A percentile compares a stretch with the other conserved stretches of the same genome.
Conservation (phyloP, 306 rosid species). For the Lablab purpureus region DNA sequence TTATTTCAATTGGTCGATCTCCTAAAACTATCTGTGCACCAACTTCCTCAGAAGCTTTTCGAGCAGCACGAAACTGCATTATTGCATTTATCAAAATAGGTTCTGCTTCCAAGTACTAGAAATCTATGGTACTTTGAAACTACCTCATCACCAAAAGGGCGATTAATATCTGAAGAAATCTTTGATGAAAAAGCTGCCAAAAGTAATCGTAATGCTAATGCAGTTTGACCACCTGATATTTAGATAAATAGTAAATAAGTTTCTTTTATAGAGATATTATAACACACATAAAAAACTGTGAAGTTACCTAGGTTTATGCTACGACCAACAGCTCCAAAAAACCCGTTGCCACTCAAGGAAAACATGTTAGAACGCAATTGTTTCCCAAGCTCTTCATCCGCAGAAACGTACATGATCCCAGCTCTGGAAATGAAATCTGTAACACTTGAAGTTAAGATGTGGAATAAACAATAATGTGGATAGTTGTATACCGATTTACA, state of each 20-base stretch:
- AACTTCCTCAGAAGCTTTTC: slow-evolving; percentile 85
- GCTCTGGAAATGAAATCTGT: slow-evolving; percentile 91
- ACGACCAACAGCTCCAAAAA: slow-evolving; percentile 86
- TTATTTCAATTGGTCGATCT: slow-evolving; percentile 93
- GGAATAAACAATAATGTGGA: slow-evolving; percentile 42
- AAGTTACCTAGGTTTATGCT: slow-evolving; percentile 86
- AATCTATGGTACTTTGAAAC: slow-evolving; percentile 13
- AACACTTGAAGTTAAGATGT: slow-evolving; percentile 65
- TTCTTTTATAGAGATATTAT: neutral
- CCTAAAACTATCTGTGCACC: slow-evolving; percentile 92
- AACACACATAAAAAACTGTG: neutral
- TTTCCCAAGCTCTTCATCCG: slow-evolving; percentile 59
- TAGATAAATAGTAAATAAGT: slow-evolving; percentile 30
- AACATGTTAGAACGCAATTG: slow-evolving; percentile 78
- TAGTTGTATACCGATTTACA: too few relatives aligned
- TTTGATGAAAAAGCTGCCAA: slow-evolving; percentile 87
- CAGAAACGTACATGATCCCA: slow-evolving; percentile 84
- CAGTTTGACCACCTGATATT: slow-evolving; percentile 84
- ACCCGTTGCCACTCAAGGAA: slow-evolving; percentile 83
- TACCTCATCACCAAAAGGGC: slow-evolving; percentile 95
- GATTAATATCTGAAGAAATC: slow-evolving; percentile 76
- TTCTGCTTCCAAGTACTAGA: neutral
- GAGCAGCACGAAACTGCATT: slow-evolving; percentile 84
- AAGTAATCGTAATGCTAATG: slow-evolving; percentile 85
- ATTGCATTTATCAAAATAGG: neutral